Percentiles rank a stretch among this genome's conserved stretches.
Conservation (phyloP, 2,329 filamentous ascomycete species). For the Rutstroemia sp. region DNA sequence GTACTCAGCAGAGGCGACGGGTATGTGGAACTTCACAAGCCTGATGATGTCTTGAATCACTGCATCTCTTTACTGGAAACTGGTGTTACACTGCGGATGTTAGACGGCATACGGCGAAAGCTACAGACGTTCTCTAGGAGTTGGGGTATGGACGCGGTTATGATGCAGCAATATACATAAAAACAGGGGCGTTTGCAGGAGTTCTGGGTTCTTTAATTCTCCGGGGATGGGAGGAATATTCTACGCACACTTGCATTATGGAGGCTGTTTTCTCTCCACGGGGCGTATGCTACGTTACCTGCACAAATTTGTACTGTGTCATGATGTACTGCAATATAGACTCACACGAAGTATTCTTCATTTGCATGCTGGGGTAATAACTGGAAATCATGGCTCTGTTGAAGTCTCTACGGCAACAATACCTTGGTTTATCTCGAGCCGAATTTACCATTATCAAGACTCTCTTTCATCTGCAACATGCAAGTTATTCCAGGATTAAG, state of each 20-base stretch:
- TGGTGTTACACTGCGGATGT: slow-evolving; percentile 43
- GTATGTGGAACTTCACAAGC: slow-evolving; percentile 37
- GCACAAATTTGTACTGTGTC: not conserved
- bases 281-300: not conserved
- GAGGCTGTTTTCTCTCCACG: not conserved
- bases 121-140: slow-evolving; percentile 35
- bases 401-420: no score
- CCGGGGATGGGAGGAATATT: not conserved
- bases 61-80: slow-evolving; percentile 46
- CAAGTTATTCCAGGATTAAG: no score
- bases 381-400: not conserved
- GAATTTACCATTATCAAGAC: no score
- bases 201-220: not conserved
- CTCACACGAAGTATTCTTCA: not conserved
- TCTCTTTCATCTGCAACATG: no score
- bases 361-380: not conserved
- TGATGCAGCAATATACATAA: slow-evolving; percentile 12
- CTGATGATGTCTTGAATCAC: slow-evolving; percentile 41
- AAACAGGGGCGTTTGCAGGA: slow-evolving; percentile 27
- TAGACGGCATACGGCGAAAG: slow-evolving; percentile 47
- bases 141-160: slow-evolving; percentile 21
- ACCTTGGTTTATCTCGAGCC: no score
- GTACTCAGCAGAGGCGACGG: slow-evolving; percentile 43
- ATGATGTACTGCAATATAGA: not conserved
- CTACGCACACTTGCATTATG: not conserved